Conservation (phyloP, 352 stramenopile genomes). For the Pythium pectinolyticum region DNA sequence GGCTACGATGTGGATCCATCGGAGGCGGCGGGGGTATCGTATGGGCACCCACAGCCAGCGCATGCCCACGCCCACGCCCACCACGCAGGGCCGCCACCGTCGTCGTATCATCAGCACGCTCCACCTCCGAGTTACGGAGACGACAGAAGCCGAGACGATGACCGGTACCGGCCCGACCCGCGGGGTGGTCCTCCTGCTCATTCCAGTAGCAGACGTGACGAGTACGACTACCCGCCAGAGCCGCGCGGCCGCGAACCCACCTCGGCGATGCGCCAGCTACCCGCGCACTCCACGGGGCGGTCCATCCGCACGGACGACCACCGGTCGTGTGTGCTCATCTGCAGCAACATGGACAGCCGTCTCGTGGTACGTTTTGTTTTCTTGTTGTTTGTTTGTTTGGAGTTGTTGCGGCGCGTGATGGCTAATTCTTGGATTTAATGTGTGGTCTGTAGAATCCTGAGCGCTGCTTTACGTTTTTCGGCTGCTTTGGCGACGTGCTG, state of each 20-base stretch:
- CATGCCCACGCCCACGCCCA: not conserved
- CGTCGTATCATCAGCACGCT: constrained; percentile 12
- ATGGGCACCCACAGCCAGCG: constrained; percentile 15
- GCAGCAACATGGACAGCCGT: constrained; percentile 74
- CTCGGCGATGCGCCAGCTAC: constrained; percentile 24
- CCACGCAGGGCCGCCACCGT: not conserved
- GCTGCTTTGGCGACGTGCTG: constrained; percentile 81
- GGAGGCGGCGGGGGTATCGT: constrained; percentile 15
- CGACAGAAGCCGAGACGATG: not conserved
- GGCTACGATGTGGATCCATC: constrained; percentile 19
- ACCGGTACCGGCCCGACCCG: constrained; percentile 14
- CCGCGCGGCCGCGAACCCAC: not conserved
- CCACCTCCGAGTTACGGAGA: constrained; percentile 7
- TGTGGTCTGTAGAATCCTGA: constrained; percentile 42
- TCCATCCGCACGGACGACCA: constrained; percentile 55
- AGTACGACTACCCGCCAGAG: constrained; percentile 24
- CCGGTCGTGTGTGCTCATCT: constrained; percentile 75
- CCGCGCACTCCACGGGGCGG: constrained; percentile 62
- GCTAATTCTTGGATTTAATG: too few species aligned
- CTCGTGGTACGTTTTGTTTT: constrained; percentile 47
- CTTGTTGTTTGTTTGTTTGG: not conserved
- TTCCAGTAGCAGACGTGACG: not conserved
- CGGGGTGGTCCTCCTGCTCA: constrained; percentile 1
- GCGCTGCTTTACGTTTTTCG: constrained; percentile 80
- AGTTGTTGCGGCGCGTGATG: too few species aligned